Conservation (phyloP, 805 yeast genomes). For the Jamesozyma rosinii region DNA sequence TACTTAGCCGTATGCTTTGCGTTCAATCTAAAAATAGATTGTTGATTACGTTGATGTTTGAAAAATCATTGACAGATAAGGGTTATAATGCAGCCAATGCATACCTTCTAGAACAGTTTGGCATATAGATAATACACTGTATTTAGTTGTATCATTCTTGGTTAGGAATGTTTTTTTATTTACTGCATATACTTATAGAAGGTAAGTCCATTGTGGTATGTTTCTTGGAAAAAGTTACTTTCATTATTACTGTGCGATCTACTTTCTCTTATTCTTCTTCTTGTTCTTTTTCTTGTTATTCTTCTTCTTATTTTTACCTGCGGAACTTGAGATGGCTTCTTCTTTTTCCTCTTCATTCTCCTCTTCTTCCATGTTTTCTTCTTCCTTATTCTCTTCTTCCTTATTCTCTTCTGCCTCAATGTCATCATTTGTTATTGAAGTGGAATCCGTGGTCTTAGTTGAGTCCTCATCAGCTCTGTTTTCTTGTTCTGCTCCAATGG, state of each 20-base stretch:
- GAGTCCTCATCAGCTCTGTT: constrained; percentile 3
- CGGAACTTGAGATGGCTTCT: not conserved
- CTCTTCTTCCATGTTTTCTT: constrained; percentile 2
- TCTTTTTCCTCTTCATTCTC: not conserved
- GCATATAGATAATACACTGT: not conserved
- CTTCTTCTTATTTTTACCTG: constrained; percentile 2
- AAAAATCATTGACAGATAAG: too few relatives aligned
- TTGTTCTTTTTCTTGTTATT: constrained; percentile 6
- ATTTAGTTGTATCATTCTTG: not conserved
- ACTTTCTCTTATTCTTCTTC: constrained; percentile 5
- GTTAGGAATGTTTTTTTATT: too few relatives aligned
- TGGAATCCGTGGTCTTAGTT: not conserved
- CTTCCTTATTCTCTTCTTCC: not conserved
- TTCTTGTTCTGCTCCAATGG: constrained; percentile 2
- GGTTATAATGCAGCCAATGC: too few relatives aligned
- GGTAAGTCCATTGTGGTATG: too few relatives aligned
- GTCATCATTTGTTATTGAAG: not conserved
- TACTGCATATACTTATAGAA: too few relatives aligned
- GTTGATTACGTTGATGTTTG: too few relatives aligned
- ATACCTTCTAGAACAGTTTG: too few relatives aligned
- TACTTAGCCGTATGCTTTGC: too few relatives aligned
- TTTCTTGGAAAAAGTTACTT: too few relatives aligned
- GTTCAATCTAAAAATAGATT: too few relatives aligned
- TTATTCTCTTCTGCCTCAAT: too few relatives aligned
- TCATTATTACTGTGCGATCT: too few relatives aligned